A percentile compares a stretch with the other conserved stretches of the same genome.
phyloP scores from a whole-genome alignment of 2,329 filamentous ascomycete genomes.

The Metarhizium guizhouense region DNA sequence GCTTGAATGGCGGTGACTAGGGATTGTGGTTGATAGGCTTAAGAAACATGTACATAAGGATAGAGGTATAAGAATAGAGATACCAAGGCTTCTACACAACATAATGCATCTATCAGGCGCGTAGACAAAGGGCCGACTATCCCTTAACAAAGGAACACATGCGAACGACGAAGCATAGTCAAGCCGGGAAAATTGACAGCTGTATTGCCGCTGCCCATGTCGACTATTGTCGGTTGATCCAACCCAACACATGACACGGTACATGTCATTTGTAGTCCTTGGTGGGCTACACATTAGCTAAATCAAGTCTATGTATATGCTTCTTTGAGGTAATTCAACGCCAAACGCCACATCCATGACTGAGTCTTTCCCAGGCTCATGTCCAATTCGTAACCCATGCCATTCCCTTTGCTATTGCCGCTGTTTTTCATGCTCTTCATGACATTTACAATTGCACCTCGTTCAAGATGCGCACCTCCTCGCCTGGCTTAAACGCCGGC shows the following conservation, averaged over 20 bases:
- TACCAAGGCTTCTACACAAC: too few relatives aligned
- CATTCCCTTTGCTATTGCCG: not conserved
- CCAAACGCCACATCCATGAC: constrained; percentile 6
- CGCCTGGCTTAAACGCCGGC: constrained; percentile 92
- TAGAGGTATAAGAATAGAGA: too few relatives aligned
- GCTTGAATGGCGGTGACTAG: too few relatives aligned
- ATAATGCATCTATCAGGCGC: too few relatives aligned
- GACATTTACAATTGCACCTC: constrained; percentile 66
- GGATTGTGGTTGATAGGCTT: too few relatives aligned
- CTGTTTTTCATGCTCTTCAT: not conserved
- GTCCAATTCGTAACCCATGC: not conserved
- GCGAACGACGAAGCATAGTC: not conserved
- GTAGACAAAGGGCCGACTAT: too few relatives aligned
- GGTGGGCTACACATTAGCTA: not conserved
- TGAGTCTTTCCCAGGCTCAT: not conserved
- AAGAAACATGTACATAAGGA: too few relatives aligned
- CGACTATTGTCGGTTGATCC: not conserved
- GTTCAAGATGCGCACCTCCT: constrained; percentile 83
- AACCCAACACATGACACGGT: not conserved
- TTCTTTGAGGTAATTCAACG: not conserved
- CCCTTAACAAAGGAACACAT: not conserved
- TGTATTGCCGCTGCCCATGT: not conserved
- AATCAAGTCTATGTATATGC: not conserved
- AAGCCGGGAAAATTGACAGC: not conserved
- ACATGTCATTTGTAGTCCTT: not conserved